Percentiles rank a stretch among this genome's conserved stretches.
Conservation (phyloP, 23 red algal species). For the Porphyridium purpureum region DNA sequence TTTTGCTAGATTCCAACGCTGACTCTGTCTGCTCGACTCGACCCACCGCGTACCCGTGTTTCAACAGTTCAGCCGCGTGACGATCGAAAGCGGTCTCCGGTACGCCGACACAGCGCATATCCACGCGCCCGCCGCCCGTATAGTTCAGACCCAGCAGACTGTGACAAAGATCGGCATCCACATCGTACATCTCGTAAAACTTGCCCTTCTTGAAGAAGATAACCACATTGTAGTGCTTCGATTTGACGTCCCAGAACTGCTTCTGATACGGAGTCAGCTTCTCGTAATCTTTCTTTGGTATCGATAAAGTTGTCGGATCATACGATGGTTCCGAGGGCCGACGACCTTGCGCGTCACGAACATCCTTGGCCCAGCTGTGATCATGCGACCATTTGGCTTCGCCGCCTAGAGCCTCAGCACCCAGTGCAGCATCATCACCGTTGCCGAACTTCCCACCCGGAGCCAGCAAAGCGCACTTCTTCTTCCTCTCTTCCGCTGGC, state of each 20-base stretch:
- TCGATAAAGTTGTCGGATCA: neutral
- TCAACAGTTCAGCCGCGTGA: conserved; percentile 55
- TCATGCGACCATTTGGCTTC: neutral
- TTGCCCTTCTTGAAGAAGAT: conserved; percentile 98
- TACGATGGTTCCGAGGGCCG: neutral
- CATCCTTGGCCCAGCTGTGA: neutral
- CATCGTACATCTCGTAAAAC: conserved; percentile 96
- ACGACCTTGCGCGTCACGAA: neutral
- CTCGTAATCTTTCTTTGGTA: neutral
- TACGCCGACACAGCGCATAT: conserved; percentile 98
- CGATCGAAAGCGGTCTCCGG: conserved; percentile 78
- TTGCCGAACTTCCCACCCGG: no score
- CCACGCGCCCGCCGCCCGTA: conserved; percentile 71
- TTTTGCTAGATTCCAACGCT: conserved; percentile 49
- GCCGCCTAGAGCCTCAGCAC: no score
- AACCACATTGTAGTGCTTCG: conserved; percentile 35
- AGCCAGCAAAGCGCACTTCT: no score
- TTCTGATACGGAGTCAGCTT: conserved; percentile 79
- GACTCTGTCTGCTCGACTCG: conserved; percentile 91
- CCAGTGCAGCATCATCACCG: no score
- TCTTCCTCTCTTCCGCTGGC: no score
- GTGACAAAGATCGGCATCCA: conserved; percentile 84
- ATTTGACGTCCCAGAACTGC: conserved; percentile 93
- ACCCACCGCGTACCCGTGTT: conserved; percentile 78
- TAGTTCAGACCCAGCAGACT: conserved; percentile 74